A percentile compares a stretch with the other conserved stretches of the same genome.
Conservation (phyloP, 331 rosid genomes). For the Rosa hybrid region DNA sequence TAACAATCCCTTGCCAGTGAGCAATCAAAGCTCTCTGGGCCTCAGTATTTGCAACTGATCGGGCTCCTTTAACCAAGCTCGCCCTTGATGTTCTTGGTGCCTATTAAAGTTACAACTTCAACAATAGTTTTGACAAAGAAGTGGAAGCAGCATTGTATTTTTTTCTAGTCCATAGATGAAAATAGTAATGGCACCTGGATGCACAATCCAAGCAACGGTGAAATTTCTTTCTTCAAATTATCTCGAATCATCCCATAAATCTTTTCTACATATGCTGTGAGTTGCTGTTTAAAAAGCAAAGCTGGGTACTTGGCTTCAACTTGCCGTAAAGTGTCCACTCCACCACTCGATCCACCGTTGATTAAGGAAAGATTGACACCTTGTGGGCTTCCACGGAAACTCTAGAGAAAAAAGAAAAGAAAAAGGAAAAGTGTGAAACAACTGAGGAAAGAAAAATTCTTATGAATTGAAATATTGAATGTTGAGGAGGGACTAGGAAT, state of each 20-base stretch:
- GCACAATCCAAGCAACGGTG: slow-evolving; percentile 86
- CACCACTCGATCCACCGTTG: slow-evolving; percentile 57
- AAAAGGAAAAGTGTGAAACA: slow-evolving; percentile 21
- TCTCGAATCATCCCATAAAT: slow-evolving; percentile 93
- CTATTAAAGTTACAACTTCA: slow-evolving; percentile 31
- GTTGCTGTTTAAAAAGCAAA: slow-evolving; percentile 86
- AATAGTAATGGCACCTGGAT: slow-evolving; percentile 58
- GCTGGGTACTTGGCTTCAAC: slow-evolving; percentile 96
- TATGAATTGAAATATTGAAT: slow-evolving; percentile 2
- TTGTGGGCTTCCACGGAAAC: slow-evolving; percentile 80
- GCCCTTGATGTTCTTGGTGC: slow-evolving; percentile 95
- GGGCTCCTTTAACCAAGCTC: slow-evolving; percentile 86
- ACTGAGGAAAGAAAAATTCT: slow-evolving; percentile 20
- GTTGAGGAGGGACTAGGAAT: slow-evolving; percentile 28
- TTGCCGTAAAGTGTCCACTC: slow-evolving; percentile 62
- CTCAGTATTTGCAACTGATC: slow-evolving; percentile 69
- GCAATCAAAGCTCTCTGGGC: slow-evolving; percentile 83
- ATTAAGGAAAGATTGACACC: slow-evolving; percentile 67
- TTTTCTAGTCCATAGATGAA: neutral
- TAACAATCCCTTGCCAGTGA: slow-evolving; percentile 90
- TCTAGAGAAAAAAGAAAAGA: slow-evolving; percentile 34
- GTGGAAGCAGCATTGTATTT: slow-evolving; percentile 6
- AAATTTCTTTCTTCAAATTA: slow-evolving; percentile 83
- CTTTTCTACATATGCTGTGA: slow-evolving; percentile 88
- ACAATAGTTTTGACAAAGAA: slow-evolving; percentile 1